Base-by-base conservation (phyloP, 2,329 filamentous ascomycete genomes). In the Neonectria sp. region DNA sequence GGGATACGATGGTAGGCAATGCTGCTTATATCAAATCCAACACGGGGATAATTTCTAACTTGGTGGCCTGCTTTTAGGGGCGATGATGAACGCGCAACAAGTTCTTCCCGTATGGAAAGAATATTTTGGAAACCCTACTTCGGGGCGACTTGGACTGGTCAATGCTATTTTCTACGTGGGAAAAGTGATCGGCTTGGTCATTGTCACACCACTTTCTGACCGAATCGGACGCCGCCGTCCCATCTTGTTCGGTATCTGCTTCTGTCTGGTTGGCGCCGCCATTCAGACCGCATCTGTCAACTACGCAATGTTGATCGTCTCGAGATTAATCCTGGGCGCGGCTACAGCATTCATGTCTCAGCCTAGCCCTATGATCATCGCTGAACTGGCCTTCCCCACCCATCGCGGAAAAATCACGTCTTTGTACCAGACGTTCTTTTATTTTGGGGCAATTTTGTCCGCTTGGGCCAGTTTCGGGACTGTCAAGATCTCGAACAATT, bases 1-100 rank as follows among this genome's bases (percentile, higher is more conserved):
- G 21, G 21, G 21, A 21, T 21, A 21, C 21, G 21, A 21, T 21
- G 21, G 21, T 21, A 21, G 21, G 21, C 21, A 21, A 21, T 21
- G 21, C 21, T 21, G 21, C 21, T 21, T 21, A 2, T 21, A 21
- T 21, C 21, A 21, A 21, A 21, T 21, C 21, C 21, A 21, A 21
- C 21, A 1, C 21, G 21, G 21, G 21, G 21, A 21, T 21, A 21
- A 21, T 21, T 21, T 21, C 21, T 21, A 21, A 21, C 21, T 21
- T 21, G 21, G 21, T 21, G 21, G 21, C 21, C 21, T 21, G 21
- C 21, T 21, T 21, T 21, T 21, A 35, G 33, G 33, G 2, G 33
- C 33, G 13, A 76, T 84, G 59, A 82, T 83, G 79, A 84, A 84
- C 66, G 82, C 81, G n/a, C 75, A 84, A 1, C 81, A 84, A 58